Conservation (phyloP, 106 monocot species). For the Acorus calamus region DNA sequence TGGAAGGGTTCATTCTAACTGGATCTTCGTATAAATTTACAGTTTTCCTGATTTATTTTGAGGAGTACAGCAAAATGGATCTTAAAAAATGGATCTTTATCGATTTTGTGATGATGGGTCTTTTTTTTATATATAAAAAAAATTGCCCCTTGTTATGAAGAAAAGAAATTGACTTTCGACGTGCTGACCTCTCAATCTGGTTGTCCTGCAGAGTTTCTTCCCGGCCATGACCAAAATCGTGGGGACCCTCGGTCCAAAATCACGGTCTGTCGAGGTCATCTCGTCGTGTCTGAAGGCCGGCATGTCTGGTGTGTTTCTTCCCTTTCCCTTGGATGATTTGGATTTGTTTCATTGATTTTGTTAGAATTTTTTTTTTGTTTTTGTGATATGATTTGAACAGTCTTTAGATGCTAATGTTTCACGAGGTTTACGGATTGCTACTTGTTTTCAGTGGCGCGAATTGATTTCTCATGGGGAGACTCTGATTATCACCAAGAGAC, state of each 20-base stretch:
- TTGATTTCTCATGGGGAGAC: slow-evolving; percentile 96
- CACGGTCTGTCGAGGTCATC: slow-evolving; percentile 72
- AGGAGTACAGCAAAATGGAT: too few species aligned
- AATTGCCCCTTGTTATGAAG: too few species aligned
- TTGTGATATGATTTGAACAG: not conserved
- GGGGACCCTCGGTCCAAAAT: slow-evolving; percentile 93
- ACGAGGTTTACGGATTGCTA: not conserved
- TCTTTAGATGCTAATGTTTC: too few species aligned
- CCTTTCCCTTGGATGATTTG: not conserved
- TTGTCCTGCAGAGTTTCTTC: slow-evolving; percentile 68
- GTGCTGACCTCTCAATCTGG: not conserved
- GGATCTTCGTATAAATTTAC: too few species aligned
- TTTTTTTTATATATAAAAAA: too few species aligned
- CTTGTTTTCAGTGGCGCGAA: slow-evolving; percentile 64
- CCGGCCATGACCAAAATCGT: slow-evolving; percentile 99
- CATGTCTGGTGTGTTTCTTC: slow-evolving; percentile 65
- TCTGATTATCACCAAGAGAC: slow-evolving; percentile 87
- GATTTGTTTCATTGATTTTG: not conserved
- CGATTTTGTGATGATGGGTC: too few species aligned
- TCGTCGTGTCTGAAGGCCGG: slow-evolving; percentile 92
- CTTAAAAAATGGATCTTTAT: too few species aligned
- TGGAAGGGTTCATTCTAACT: too few species aligned
- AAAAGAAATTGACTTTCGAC: too few species aligned
- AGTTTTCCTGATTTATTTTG: too few species aligned
- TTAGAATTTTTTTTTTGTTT: not conserved